Conservation (phyloP, 345 rosid genomes). For the Brassica napus region Da-Ae NC_063435.1:24423001-24423500, state of each 20-base stretch:
- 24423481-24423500: conserved; percentile 26
- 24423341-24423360: neutral
- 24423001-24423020: conserved; percentile 57
- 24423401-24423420: neutral
- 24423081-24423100: conserved; percentile 36
- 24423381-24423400: neutral
- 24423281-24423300: neutral
- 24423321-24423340: neutral
- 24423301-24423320: neutral
- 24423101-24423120: conserved; percentile 34
- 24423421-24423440: neutral
- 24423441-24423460: neutral
- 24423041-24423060: conserved; percentile 40
- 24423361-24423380: neutral
- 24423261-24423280: neutral
- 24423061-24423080: conserved; percentile 35
- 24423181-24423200: conserved; percentile 65
- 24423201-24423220: conserved; percentile 60
- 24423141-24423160: conserved; percentile 63
- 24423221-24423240: conserved; percentile 44
- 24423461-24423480: conserved; percentile 13
- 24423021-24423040: conserved; percentile 63
- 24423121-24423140: conserved; percentile 29
- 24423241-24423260: neutral
- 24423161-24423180: conserved; percentile 56